Evolutionary conservation across 2,329 filamentous ascomycete species (phyloP), one percentile per base, ranked within the genome.

Genomic region (Penicillium digitatum): DNA sequence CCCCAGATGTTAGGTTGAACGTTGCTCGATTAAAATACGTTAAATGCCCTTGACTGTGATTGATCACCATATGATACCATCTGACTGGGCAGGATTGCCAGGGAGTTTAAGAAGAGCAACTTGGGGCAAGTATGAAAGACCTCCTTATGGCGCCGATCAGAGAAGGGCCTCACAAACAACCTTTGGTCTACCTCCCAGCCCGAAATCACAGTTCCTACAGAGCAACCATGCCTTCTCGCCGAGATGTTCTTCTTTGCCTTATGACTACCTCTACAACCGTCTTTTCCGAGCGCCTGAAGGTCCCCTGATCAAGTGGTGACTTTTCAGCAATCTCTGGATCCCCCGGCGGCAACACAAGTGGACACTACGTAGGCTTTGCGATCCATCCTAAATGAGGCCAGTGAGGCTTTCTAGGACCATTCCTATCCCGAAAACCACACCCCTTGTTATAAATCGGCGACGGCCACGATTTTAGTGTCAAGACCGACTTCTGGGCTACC

Each of bases 391-490:
- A 58, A 56, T 10, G 53, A 60, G 12, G 40, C 27, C 1, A 53
- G 56, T 12, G 56, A 60, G 12, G 58, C 58, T 5, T 54, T 60
- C 18, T 60, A 60, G 22, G 44, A 58, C 43, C 24, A 60, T 4
- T 46, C 43, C 38, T 56, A 44, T 40, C 58, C 58, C 8, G 58
- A 51, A 2, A 27, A 56, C 24, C 58, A 58, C 32, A 34, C 53
- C 1, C 58, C 56, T 14, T 60, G 58, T 39, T 60, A 60, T 34
- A 60, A 58, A 58, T 50, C 9, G 53, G 38, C 8, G 53, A 49
- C 8, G 56, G 56, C 47, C 58, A 56, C 26, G 51, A 52, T 16
- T 60, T 58, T 24, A 60, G 56, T 12, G 58, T 65, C 6, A 56
- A 60, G 47, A 56, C 56, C 9, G 58, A 58, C 26, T 60, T 56